Evolutionary conservation across 345 rosid genomes (phyloP).

Genomic region (Kandelia obovata): DNA sequence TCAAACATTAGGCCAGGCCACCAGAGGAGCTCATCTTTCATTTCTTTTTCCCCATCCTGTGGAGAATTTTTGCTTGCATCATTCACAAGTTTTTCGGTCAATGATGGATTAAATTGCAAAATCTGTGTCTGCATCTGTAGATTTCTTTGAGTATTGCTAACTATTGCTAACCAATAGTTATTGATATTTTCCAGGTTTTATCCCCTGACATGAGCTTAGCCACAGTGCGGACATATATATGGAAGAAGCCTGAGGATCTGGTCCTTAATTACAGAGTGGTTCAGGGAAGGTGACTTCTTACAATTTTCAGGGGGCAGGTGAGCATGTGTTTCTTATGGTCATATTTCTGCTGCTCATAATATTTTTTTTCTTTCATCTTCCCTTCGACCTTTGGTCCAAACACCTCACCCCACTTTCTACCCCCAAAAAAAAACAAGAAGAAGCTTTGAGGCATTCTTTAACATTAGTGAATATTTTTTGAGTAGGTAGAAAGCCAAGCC

Average conservation of each 20-base stretch:
- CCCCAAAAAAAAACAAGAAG: no score
- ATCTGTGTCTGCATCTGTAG: background rate
- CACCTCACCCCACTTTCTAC: no score
- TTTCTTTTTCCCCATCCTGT: no score
- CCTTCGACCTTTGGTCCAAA: no score
- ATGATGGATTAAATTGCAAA: background rate
- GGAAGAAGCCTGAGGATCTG: constrained; percentile 98
- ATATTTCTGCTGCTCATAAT: background rate
- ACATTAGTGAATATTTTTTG: background rate
- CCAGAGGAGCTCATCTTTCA: no score
- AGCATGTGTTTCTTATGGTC: background rate
- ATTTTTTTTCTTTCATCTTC: no score
- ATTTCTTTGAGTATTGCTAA: background rate
- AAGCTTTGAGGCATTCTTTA: background rate
- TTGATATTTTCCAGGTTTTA: constrained; percentile 54
- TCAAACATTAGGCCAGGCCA: no score
- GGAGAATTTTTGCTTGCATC: no score
- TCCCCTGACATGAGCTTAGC: constrained; percentile 98
- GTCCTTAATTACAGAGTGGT: constrained; percentile 81
- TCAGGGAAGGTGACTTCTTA: constrained; percentile 57
- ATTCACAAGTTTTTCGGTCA: no score
- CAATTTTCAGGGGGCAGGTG: constrained; percentile 30
- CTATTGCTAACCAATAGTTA: background rate
- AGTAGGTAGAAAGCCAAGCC: no score
- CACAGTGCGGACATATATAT: constrained; percentile 80